Evolutionary conservation across 257 asterid genomes (phyloP), one percentile per base, ranked within the genome.

Genomic region (Ligustrum vulgare): DNA sequence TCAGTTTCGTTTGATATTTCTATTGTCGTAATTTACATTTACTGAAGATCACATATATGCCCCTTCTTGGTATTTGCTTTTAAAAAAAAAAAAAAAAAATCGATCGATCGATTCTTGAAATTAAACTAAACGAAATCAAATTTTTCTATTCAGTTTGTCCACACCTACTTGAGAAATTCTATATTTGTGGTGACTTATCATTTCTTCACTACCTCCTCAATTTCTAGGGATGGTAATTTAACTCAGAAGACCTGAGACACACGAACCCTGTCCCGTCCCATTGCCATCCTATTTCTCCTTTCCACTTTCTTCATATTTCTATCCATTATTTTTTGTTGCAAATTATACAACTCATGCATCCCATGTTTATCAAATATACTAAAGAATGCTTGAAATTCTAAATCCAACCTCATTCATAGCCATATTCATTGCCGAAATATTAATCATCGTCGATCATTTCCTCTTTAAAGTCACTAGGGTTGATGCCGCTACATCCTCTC

Each of bases 351-450:
- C 94, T 70, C 77, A 82, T 70, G 83, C 78, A 72, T 28, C 31
- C 96, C 96, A 67, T 92, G 96, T 36, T 93, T 95, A 80, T 90
- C 97, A 77, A 89, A 92, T 73, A 92, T 88, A 66, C 96, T 88
- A 60, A 92, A 92, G 41, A 89, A 86, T 1, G 96, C 97, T 96
- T 92, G 83, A 68, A 28, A 65, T 28, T 77, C 85, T 63, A 11
- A 41, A 8, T 54, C 71, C 12, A 75, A 71, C 51, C 66, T 34
- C 80, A 16, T 45, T 74, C 63, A 84, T 73, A 51, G 80, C 79
- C 28, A 85, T 54, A 37, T 84, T 80, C 31, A 78, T 28, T 20
- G 73, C 32, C 23, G 95, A 91, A 69, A 92, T 83, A 75, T 80
- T 72, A 58, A 90, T 84, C 79, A 72, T 89, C 75, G 78, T 80